Evolutionary conservation across 2,329 filamentous ascomycete species (phyloP), one percentile per base, ranked within the genome.

Genomic region (Aureobasidium mangrovei): DNA sequence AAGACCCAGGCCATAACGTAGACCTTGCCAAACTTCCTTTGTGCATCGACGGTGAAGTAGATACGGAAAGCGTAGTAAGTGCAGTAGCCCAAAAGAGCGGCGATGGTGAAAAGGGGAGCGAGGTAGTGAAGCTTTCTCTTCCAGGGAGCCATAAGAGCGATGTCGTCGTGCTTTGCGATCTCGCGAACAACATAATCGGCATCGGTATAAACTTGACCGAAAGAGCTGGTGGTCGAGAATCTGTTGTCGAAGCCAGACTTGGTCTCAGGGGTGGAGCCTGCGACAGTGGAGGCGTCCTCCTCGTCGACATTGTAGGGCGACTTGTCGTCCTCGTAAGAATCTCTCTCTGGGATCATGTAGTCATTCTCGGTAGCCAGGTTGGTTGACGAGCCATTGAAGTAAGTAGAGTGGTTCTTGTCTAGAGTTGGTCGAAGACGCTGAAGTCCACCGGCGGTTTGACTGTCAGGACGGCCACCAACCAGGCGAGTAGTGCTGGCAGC

Each of bases 61-160:
- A 54, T 54, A 48, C 53, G 53, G 53, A 54, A 54, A 36, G 53
- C 53, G 38, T 54, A 54, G 53, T 54, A 54, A 9, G 43, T 46
- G 38, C 40, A 54, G 53, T 54, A 54, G 28, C 53, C 53, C 2
- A 43, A 36, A 33, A 54, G 35, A 3, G 53, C 53, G 33, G 43
- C 43, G 29, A 54, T 42, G 24, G 53, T 54, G 43, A 54, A 54
- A 8, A 54, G 36, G 31, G 53, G 53, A 43, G 53, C 53, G 43
- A 54, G 18, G 44, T 46, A 46, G 27, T 54, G 53, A 33, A 54
- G 43, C 53, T 54, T 54, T 54, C 53, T 47, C 53, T 48, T 54
- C 53, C 53, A 54, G 10, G 53, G 53, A 36, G 44, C 38, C 32
- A 54, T 32, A 2, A 54, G 38, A 28, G 53, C 53, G 10, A 47